A percentile compares a stretch with the other conserved stretches of the same genome.
phyloP scores from a whole-genome alignment of 1,284 basidiomycete genomes.

The Heimioporus punctisporus region DNA sequence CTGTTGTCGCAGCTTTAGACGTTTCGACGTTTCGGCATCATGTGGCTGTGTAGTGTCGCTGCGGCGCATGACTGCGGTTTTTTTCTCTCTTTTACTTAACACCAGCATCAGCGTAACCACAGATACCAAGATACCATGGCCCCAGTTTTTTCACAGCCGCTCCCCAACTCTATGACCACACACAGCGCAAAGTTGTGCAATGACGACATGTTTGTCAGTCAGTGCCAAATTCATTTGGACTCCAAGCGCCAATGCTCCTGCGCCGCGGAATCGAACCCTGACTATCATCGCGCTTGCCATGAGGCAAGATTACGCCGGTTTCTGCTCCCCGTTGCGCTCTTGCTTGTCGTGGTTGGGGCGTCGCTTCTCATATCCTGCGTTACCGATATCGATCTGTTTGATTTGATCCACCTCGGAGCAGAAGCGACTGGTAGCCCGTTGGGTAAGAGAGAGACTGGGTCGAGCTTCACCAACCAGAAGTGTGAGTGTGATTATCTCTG shows the following conservation, averaged over 20 bases:
- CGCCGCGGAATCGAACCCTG: slow-evolving; percentile 10
- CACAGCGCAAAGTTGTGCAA: slow-evolving; percentile 4
- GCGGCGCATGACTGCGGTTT: not conserved
- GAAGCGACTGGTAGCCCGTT: slow-evolving; percentile 23
- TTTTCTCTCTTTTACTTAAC: not conserved
- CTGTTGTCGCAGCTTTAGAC: too few relatives aligned
- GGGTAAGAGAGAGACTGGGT: slow-evolving; percentile 34
- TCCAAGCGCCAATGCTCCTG: slow-evolving; percentile 24
- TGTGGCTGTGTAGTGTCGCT: slow-evolving; percentile 1
- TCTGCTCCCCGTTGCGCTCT: slow-evolving; percentile 34
- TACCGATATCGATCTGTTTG: slow-evolving; percentile 24
- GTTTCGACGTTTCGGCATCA: too few relatives aligned
- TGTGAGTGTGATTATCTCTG: slow-evolving; percentile 26
- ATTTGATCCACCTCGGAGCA: slow-evolving; percentile 19
- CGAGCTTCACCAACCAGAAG: slow-evolving; percentile 41
- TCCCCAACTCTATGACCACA: slow-evolving; percentile 22
- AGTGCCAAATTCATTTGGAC: slow-evolving; percentile 27
- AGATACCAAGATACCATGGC: slow-evolving; percentile 22
- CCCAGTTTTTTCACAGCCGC: slow-evolving; percentile 27
- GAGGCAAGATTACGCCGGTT: slow-evolving; percentile 36
- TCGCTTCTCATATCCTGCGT: slow-evolving; percentile 37
- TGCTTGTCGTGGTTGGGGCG: slow-evolving; percentile 32
- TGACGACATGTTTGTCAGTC: slow-evolving; percentile 20
- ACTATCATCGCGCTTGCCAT: slow-evolving; percentile 38
- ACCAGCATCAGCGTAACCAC: slow-evolving; percentile 10